phyloP scores from a whole-genome alignment of 73 alveolate genomes.

The Paramecium tetraurelia region DNA sequence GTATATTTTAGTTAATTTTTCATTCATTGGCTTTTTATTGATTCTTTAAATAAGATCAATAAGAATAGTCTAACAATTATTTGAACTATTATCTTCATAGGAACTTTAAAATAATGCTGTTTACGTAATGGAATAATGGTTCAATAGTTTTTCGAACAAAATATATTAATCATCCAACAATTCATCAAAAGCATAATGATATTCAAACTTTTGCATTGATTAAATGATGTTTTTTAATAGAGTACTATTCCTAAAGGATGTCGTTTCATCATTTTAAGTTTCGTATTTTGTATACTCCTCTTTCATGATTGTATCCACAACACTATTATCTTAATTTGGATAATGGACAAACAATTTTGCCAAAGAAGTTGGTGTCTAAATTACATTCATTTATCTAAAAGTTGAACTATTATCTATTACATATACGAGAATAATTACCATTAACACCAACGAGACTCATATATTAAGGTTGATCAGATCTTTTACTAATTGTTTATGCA shows the following conservation, averaged over 20 bases:
- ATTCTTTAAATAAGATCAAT: neutral
- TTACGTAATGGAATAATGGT: neutral
- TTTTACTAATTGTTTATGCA: neutral
- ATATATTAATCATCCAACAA: neutral
- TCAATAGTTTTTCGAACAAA: neutral
- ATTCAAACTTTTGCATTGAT: neutral
- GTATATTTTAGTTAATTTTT: neutral
- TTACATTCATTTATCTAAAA: neutral
- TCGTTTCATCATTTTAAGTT: neutral
- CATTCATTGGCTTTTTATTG: neutral
- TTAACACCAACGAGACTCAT: neutral
- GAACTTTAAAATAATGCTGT: neutral
- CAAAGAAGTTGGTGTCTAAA: neutral
- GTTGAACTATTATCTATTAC: neutral
- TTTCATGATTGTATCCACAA: constrained; percentile 15
- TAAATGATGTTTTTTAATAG: neutral
- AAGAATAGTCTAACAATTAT: neutral
- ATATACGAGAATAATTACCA: neutral
- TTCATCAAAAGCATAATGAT: constrained; percentile 1
- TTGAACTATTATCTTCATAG: neutral
- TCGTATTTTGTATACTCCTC: neutral
- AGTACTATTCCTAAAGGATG: neutral
- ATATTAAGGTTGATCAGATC: neutral
- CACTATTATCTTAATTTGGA: constrained; percentile 37
- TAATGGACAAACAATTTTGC: neutral